These are phyloP conservation scores for Ulota crispa DNA, from an alignment of 225 moss, liverwort and hornwort species.

Conservation along the genomic window DNA sequence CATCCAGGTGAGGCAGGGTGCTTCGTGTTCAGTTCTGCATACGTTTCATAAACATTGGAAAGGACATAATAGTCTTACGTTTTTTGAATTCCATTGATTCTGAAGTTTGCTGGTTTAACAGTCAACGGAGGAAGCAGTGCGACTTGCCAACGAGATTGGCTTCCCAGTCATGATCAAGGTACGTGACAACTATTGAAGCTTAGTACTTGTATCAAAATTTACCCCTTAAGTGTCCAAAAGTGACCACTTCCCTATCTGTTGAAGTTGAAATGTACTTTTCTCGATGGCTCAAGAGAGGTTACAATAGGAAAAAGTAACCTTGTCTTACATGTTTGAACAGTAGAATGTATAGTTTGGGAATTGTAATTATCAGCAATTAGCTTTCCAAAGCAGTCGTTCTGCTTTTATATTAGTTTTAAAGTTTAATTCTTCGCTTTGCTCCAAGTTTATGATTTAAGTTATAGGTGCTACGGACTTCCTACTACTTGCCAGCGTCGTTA, in stretches of 20 bases:
- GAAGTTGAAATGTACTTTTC: neutral
- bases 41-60: neutral
- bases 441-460: neutral
- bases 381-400: no score
- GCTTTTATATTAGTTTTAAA: neutral
- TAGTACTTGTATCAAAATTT: neutral
- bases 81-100: neutral
- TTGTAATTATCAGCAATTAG: neutral
- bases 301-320: neutral
- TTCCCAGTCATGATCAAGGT: conserved; percentile 99
- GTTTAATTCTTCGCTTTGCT: neutral
- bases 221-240: neutral
- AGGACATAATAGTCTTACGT: neutral
- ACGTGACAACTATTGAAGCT: neutral
- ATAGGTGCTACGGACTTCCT: neutral
- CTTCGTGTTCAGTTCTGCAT: neutral
- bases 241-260: neutral
- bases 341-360: neutral
- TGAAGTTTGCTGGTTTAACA: conserved; percentile 14
- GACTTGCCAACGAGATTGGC: conserved; percentile 78
- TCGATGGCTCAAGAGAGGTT: neutral
- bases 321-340: neutral
- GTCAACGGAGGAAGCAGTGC: conserved; percentile 89
- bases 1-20: conserved; percentile 55
- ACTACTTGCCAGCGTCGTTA: neutral